These are phyloP conservation scores for Didymella sp. DNA, from an alignment of 2,329 filamentous ascomycete genomes.

Conservation along the genomic window DNA sequence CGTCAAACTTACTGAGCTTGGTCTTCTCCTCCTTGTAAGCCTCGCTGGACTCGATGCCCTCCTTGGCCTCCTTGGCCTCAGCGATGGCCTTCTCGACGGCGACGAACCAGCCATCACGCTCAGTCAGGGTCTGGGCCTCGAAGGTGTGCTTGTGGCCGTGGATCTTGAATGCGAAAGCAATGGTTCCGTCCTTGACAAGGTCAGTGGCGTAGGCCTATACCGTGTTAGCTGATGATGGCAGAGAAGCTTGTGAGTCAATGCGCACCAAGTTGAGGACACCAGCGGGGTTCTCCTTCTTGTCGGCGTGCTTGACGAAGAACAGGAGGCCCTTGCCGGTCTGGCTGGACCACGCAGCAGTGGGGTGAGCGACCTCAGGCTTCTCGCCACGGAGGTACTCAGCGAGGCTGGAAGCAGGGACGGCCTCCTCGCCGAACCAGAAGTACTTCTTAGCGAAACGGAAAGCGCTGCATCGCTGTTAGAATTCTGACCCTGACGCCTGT, in stretches of 20 bases:
- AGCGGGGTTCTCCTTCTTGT: slow-evolving; percentile 80
- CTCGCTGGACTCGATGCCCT: slow-evolving; percentile 77
- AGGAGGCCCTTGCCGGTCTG: slow-evolving; percentile 95
- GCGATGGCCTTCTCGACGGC: slow-evolving; percentile 72
- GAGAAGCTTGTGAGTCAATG: slow-evolving; percentile 16
- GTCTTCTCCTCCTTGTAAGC: slow-evolving; percentile 87
- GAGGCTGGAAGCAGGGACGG: slow-evolving; percentile 77
- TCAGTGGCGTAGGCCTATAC: slow-evolving; percentile 70
- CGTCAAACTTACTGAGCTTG: slow-evolving; percentile 64
- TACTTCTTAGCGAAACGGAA: slow-evolving; percentile 91
- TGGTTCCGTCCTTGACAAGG: slow-evolving; percentile 74
- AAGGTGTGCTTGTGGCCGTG: slow-evolving; percentile 92
- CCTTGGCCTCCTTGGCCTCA: slow-evolving; percentile 75
- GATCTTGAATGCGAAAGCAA: slow-evolving; percentile 86
- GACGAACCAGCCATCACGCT: slow-evolving; percentile 84
- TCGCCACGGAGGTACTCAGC: slow-evolving; percentile 82
- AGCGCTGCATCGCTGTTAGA: slow-evolving; percentile 64
- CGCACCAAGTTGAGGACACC: slow-evolving; percentile 87
- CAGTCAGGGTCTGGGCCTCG: slow-evolving; percentile 69
- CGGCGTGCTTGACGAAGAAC: slow-evolving; percentile 84
- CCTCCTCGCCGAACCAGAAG: slow-evolving; percentile 72
- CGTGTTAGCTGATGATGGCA: slow-evolving; percentile 44
- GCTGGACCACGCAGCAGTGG: slow-evolving; percentile 85
- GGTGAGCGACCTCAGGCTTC: slow-evolving; percentile 81
- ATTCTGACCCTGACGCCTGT: not conserved